These are phyloP conservation scores for Biancaea sappan DNA, from an alignment of 306 rosid genomes.

Conservation along the genomic window DNA sequence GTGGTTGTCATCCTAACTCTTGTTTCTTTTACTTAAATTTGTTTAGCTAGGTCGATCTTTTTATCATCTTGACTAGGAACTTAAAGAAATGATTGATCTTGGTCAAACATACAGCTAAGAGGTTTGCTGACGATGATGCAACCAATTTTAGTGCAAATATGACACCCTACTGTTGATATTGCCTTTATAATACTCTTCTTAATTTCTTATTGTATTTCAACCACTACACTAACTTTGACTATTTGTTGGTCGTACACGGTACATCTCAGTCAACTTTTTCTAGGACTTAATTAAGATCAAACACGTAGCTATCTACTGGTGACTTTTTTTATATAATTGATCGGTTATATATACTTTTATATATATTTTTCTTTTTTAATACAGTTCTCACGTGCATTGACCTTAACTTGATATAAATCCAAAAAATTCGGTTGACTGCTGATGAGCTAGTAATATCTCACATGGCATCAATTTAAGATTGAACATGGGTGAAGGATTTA, in stretches of 20 bases:
- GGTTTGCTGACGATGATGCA: not conserved
- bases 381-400: not conserved
- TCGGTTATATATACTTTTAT: not conserved
- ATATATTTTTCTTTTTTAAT: not conserved
- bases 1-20: not conserved
- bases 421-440: not conserved
- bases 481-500: too few relatives aligned
- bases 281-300: not conserved
- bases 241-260: not conserved
- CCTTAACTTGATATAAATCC: not conserved
- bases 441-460: not conserved
- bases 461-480: not conserved
- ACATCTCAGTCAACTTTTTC: not conserved
- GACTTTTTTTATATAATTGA: too few relatives aligned
- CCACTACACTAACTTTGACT: not conserved
- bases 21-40: not conserved
- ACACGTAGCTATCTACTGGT: too few relatives aligned
- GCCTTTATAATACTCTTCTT: too few relatives aligned
- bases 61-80: not conserved
- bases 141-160: not conserved
- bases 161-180: not conserved
- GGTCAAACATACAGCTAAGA: constrained; percentile 28
- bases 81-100: constrained; percentile 22
- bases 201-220: too few relatives aligned
- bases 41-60: not conserved